Base-by-base conservation (phyloP, 2,329 filamentous ascomycete species). In the Talaromyces sp. region DNA sequence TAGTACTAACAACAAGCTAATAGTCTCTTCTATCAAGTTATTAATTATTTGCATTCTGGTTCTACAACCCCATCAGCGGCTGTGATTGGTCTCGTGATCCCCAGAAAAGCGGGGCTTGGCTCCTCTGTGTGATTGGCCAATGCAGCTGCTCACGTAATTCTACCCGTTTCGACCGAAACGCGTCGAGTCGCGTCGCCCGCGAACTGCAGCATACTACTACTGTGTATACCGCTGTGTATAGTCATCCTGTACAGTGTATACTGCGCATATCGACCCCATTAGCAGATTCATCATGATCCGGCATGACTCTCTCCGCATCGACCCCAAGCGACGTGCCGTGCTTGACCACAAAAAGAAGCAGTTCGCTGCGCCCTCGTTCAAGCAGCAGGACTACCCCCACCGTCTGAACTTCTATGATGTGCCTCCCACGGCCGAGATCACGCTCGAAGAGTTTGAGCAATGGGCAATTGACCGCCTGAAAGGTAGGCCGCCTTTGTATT, bases 401-500 rank as follows among this genome's bases (percentile, higher is more conserved):
- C 89, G 93, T 60, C 84, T 99, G 70, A 99, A 96, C 80, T 93
- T 97, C 77, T 99, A 99, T 78, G 80, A 86, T 50, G 83, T 88
- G 27, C 90, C 95, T 52, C 95, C 95, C 0, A 97, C 92, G 0
- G 89, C 90, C 54, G 95, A 99, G 71, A 95, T 99, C 68, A 96
- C 91, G 0, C 86, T 99, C 49, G 95, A 99, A 72, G 88, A 99
- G 73, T 99, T 99, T 70, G 95, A 99, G 74, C 92, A 96, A 83
- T 99, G 95, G 95, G 95, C 93, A 11, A 98, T 99, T 70, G 90
- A 96, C 70, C 84, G 95, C 60, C 76, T 99, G 66, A 88, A 91
- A 78, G 85, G 91, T 91, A 51, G 51, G 4, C 32, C 29, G 6
- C 9, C 3, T 53, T 46, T 24, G 59, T 32, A 6, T 17, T 24